A percentile compares a stretch with the other conserved stretches of the same genome.
Conservation (phyloP, 2,329 filamentous ascomycete species). For the Eurotiales sp. region DNA sequence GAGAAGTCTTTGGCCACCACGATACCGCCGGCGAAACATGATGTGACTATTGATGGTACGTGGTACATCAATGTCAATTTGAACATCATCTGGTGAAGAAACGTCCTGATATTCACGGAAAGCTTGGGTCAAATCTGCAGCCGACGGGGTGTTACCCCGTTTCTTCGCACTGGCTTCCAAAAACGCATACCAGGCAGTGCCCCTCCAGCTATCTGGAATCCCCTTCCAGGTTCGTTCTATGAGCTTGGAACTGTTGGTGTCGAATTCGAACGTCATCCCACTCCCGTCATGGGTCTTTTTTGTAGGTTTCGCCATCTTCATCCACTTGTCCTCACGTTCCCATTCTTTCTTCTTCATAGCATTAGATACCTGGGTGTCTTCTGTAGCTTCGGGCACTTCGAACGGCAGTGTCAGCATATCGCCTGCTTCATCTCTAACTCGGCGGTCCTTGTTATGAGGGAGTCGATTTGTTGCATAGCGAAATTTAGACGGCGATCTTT, state of each 20-base stretch:
- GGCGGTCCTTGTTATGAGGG: constrained; percentile 52
- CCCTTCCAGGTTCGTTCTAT: constrained; percentile 95
- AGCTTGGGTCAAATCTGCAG: constrained; percentile 66
- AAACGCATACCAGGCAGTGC: constrained; percentile 93
- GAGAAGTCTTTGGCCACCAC: constrained; percentile 83
- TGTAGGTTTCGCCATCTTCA: constrained; percentile 58
- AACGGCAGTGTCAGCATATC: constrained; percentile 63
- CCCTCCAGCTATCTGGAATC: constrained; percentile 92
- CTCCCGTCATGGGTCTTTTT: constrained; percentile 48
- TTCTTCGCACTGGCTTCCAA: constrained; percentile 71
- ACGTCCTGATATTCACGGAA: constrained; percentile 71
- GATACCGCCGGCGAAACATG: constrained; percentile 91
- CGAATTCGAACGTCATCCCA: constrained; percentile 72
- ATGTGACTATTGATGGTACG: constrained; percentile 93
- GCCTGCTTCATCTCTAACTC: constrained; percentile 56
- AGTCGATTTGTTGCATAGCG: constrained; percentile 52
- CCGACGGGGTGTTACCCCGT: constrained; percentile 58
- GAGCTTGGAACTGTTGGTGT: constrained; percentile 75
- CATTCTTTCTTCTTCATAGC: constrained; percentile 57
- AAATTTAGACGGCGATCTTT: constrained; percentile 42
- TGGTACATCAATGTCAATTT: constrained; percentile 96
- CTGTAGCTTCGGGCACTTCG: constrained; percentile 46
- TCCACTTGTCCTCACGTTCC: constrained; percentile 63
- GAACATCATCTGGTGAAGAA: constrained; percentile 83
- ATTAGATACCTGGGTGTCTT: constrained; percentile 46